Evolutionary conservation across 164 flowering plant species (phyloP), one percentile per base, ranked within the genome.

Genomic region (Paratinospora sagittata): DNA sequence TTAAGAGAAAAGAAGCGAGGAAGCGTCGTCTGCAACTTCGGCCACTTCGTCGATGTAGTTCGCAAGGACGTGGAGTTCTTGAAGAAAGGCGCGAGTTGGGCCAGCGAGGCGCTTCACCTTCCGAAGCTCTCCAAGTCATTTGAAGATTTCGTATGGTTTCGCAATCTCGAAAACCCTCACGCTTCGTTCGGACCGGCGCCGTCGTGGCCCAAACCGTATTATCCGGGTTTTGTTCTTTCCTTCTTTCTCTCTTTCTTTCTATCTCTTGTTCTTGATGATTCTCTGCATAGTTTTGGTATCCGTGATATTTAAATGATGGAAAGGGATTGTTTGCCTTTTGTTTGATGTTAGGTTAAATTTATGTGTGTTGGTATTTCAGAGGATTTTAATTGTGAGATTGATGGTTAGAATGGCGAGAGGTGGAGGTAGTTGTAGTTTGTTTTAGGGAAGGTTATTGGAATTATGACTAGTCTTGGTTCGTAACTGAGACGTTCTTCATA

Each of bases 151-250:
- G 17, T 91, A 2, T 91, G 98, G 98, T 87, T 94, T 47, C 85
- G 93, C 3, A 64, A 72, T 62, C 72, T 89, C 14, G 98, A 94
- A 74, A 86, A 88, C 45, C 88, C 89, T n/a, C 33, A 30, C 0
- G 73, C 83, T 23, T 27, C 77, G 36, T 70, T 73, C 2, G 27
- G 70, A 3, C 68, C 72, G 33, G 73, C 81, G 63, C 80, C 72
- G 10, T 65, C 87, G 30, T 83, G 82, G 88, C 97, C 97, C 10
- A 82, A 81, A 27, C 93, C 90, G 72, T 83, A 60, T 5, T 93
- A 93, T 81, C 86, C 96, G 84, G 98, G 98, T 91, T 12, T 9
- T n/a, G 98, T 91, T 12, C 7, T n/a, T 55, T 6, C 21, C 45
- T 11, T 65, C 41, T 36, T 58, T 58, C 58, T 45, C 36, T 57